Evolutionary conservation across 192 early-diverging fungal species (phyloP), one percentile per base, ranked within the genome.

Genomic region (Podochytrium sp.): DNA sequence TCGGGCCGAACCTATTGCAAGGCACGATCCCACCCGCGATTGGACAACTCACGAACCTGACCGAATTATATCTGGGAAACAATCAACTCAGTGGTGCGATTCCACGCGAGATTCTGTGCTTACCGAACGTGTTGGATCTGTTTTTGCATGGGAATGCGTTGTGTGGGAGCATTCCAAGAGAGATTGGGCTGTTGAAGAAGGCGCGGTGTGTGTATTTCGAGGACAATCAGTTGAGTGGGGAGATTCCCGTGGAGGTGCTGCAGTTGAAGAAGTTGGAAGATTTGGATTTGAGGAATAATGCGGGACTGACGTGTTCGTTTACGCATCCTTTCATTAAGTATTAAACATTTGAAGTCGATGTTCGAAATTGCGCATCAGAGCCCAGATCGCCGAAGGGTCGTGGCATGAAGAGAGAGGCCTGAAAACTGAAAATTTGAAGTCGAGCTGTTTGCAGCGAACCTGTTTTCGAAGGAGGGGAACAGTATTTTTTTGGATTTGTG

Each of bases 21-120:
- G 78, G 78, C 2, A 29, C 35, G 3, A 27, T 79, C 23, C 78
- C 78, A 20, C 12, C 49, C 2, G 32, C 49, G n/a, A 32, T 79
- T 34, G 73, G 73, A 25, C 20, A 30, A 6, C 30, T 79, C 14
- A 39, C 32, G 5, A 60, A 64, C 6, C 53, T 79, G 10, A 49
- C 43, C 3, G 51, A 61, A 14, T 69, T 79, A 37, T 50, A 72
- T 53, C 52, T 79, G 5, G 58, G 37, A 18, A 57, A 56, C 25
- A 79, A 79, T 64, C 18, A 37, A 2, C 61, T 79, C 25, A 65
- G 67, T 33, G 78, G 72, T 4, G 27, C 59, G 5, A 74, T 74
- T 38, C 72, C 72, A 5, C 14, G 12, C 6, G 72, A 74, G 39
- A 7, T 74, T 5, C 35, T 23, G 27, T 51, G 33, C 6, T 50